Evolutionary conservation across 106 monocot species (phyloP), one percentile per base, ranked within the genome.

Genomic region (Acorus gramineus): DNA sequence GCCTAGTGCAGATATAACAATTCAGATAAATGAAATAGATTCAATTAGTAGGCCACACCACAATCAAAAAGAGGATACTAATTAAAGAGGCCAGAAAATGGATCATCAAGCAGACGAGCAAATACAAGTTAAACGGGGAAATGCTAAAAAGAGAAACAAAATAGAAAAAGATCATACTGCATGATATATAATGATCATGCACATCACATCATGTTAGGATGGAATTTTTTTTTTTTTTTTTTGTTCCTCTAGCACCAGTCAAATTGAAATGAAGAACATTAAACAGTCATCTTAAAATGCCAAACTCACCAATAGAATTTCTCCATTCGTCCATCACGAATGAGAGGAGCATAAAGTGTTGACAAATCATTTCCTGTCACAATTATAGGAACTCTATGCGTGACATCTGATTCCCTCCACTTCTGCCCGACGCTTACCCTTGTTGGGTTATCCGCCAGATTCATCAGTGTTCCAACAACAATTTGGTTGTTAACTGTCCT

Each of bases 401-500:
- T 89, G 42, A 89, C 67, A 80, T 94, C 93, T 55, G 86, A 81
- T 62, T 83, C 93, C 78, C 93, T 86, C 93, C 93, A 94, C 46
- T 77, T 84, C 66, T 89, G 93, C 13, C 89, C 93, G 59, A 86
- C 76, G 76, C 93, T 94, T 12, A 94, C 93, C 71, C 89, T 81
- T 61, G 78, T 86, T 46, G 89, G 93, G 73, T 94, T 94, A 67
- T 94, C 93, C 54, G 83, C 69, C 53, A 94, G 68, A 51, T 94
- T 89, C 93, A 94, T 94, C 46, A 94, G 62, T 3, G 93, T 89
- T 75, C 93, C 93, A 48, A 82, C 86, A 63, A 89, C 89, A 50
- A 94, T 94, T 80, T 94, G 93, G 70, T 89, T 94, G 81, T 94
- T 94, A 55, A 94, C 93, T 4, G 93, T 94, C 86, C 84, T 84